These are phyloP conservation scores for Roridomyces roridus DNA, from an alignment of 768 basidiomycete genomes.

Conservation along the genomic window DNA sequence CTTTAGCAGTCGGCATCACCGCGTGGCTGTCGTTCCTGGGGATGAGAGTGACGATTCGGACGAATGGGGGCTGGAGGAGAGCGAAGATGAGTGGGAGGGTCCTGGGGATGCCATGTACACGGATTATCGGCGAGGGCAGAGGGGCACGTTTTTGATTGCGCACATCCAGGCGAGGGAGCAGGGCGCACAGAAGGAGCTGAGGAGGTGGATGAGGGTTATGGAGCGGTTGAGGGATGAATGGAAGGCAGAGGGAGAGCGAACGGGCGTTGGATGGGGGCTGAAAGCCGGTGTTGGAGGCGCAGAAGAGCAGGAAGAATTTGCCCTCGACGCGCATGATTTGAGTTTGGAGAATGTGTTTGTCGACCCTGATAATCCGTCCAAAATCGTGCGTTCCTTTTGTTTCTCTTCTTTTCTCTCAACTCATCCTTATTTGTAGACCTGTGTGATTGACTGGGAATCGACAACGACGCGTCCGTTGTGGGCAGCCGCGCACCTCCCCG, in stretches of 20 bases:
- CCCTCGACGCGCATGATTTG: conserved; percentile 85
- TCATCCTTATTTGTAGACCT: too few relatives aligned
- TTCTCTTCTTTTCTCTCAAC: conserved; percentile 12
- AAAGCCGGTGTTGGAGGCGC: conserved; percentile 30
- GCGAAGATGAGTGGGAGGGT: conserved; percentile 81
- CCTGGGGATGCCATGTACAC: conserved; percentile 81
- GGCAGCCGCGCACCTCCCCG: conserved; percentile 83
- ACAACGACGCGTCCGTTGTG: conserved; percentile 88
- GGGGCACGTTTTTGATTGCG: conserved; percentile 78
- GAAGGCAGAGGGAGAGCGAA: conserved; percentile 27
- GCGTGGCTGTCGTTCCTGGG: conserved; percentile 67
- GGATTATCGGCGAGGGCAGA: conserved; percentile 83
- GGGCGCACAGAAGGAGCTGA: conserved; percentile 71
- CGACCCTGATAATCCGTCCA: conserved; percentile 67
- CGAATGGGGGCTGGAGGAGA: conserved; percentile 79
- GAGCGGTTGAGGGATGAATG: conserved; percentile 49
- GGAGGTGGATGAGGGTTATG: conserved; percentile 73
- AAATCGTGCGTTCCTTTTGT: conserved; percentile 61
- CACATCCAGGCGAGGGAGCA: conserved; percentile 72
- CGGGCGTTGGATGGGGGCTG: conserved; percentile 13
- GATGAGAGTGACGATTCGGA: conserved; percentile 80
- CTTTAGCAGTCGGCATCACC: conserved; percentile 71
- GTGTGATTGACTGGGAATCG: conserved; percentile 91
- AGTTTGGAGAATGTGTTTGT: conserved; percentile 89
- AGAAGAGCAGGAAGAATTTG: conserved; percentile 64